These are phyloP conservation scores for Cytospora mali DNA, from an alignment of 2,329 filamentous ascomycete genomes.

Conservation along the genomic window DNA sequence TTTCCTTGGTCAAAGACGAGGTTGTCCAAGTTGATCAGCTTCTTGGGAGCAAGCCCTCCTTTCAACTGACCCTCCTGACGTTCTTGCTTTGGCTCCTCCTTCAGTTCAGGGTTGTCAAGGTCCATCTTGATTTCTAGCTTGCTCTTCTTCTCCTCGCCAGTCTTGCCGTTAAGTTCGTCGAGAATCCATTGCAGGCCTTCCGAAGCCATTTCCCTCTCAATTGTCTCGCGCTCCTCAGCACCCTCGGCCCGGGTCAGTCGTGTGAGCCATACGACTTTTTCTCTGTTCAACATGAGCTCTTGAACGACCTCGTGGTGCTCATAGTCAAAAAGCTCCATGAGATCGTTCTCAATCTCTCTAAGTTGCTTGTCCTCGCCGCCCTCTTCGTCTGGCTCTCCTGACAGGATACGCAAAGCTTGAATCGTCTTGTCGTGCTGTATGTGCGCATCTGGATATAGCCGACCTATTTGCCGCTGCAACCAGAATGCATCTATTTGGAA, in stretches of 20 bases:
- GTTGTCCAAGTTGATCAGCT: constrained; percentile 91
- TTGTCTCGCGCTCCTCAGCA: constrained; percentile 70
- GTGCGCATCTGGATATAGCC: constrained; percentile 87
- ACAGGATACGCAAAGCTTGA: constrained; percentile 79
- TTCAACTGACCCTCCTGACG: constrained; percentile 69
- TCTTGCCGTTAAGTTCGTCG: constrained; percentile 81
- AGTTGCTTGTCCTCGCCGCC: constrained; percentile 82
- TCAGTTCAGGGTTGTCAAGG: constrained; percentile 70
- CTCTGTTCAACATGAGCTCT: constrained; percentile 86
- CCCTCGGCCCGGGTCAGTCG: constrained; percentile 81
- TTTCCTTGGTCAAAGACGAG: constrained; percentile 97
- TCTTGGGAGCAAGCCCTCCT: constrained; percentile 82
- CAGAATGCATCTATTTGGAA: constrained; percentile 97
- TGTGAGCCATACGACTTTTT: constrained; percentile 95
- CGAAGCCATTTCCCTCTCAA: constrained; percentile 90
- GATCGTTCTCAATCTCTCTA: constrained; percentile 93
- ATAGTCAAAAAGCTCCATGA: constrained; percentile 98
- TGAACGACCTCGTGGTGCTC: constrained; percentile 92
- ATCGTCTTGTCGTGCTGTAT: constrained; percentile 91
- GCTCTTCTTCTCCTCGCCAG: constrained; percentile 60
- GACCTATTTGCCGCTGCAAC: constrained; percentile 90
- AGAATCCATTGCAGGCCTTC: constrained; percentile 85
- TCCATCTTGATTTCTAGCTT: constrained; percentile 95
- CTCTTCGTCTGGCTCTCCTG: constrained; percentile 68
- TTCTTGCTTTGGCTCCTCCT: constrained; percentile 53